Conservation (phyloP, 2,329 filamentous ascomycete species). For the Immersiporthe knoxdaviesiana region DNA sequence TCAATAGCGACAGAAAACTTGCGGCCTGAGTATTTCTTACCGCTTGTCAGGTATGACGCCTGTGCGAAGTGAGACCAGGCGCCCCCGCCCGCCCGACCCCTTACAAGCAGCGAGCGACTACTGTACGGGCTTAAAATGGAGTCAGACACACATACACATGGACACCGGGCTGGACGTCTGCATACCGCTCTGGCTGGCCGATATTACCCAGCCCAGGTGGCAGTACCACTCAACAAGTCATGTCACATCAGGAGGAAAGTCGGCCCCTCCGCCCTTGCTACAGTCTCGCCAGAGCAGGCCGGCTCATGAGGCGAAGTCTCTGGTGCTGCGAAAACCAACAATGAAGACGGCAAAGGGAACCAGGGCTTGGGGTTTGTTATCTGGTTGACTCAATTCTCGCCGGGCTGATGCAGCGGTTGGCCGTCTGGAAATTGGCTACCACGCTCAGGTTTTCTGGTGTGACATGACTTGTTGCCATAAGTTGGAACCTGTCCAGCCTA, state of each 20-base stretch:
- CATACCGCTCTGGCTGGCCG: background rate
- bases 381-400: background rate
- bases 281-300: background rate
- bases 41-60: slow-evolving; percentile 7
- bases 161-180: slow-evolving; percentile 5
- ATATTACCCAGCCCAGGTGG: background rate
- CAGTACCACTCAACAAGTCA: background rate
- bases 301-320: background rate
- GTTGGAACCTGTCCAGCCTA: background rate
- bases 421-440: background rate
- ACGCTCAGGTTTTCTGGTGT: background rate
- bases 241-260: background rate
- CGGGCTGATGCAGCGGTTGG: background rate
- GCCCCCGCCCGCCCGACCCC: background rate
- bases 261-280: background rate
- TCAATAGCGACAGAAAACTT: slow-evolving; percentile 1
- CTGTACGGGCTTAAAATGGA: slow-evolving; percentile 4
- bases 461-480: background rate
- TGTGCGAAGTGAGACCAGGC: slow-evolving; percentile 4
- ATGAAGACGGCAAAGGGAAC: background rate
- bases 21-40: background rate
- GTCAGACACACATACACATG: slow-evolving; percentile 4
- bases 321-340: background rate
- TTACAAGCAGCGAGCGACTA: slow-evolving; percentile 4
- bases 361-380: background rate